Percentiles rank a stretch among this genome's conserved stretches.
Evolutionary conservation across 2,329 filamentous ascomycete species (phyloP).

Genomic region (Fusarium neocosmosporiellum): DNA sequence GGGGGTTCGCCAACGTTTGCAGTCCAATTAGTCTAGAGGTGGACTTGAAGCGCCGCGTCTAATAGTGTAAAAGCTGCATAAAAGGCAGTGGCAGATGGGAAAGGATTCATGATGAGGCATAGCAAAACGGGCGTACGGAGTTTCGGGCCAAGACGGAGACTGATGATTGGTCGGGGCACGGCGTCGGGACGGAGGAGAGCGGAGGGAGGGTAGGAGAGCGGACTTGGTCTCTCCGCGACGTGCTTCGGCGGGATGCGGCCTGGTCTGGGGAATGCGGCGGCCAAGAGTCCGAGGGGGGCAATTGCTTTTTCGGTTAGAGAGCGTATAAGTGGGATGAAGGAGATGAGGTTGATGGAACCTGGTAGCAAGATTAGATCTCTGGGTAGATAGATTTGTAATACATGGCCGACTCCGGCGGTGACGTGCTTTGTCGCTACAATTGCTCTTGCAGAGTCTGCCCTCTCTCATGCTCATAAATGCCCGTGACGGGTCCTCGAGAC

Average conservation of each 20-base stretch:
- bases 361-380: neutral
- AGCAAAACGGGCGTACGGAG: conserved; percentile 37
- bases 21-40: conserved; percentile 52
- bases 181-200: conserved; percentile 10
- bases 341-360: neutral
- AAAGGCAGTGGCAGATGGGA: neutral
- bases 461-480: neutral
- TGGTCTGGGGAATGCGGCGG: neutral
- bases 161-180: conserved; percentile 27
- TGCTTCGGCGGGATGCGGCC: conserved; percentile 3
- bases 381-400: conserved; percentile 1
- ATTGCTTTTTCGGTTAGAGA: neutral
- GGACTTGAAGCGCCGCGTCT: conserved; percentile 26
- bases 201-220: conserved; percentile 23
- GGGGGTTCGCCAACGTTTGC: conserved; percentile 57
- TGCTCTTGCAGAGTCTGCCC: conserved; percentile 13
- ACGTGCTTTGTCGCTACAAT: conserved; percentile 27
- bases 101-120: neutral
- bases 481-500: neutral
- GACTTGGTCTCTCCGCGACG: conserved; percentile 40
- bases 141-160: conserved; percentile 18
- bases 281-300: conserved; percentile 9
- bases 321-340: neutral
- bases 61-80: neutral
- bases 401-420: conserved; percentile 20